phyloP scores from a whole-genome alignment of 371 early-diverging fungal species.

The Mucor irregularis region DNA sequence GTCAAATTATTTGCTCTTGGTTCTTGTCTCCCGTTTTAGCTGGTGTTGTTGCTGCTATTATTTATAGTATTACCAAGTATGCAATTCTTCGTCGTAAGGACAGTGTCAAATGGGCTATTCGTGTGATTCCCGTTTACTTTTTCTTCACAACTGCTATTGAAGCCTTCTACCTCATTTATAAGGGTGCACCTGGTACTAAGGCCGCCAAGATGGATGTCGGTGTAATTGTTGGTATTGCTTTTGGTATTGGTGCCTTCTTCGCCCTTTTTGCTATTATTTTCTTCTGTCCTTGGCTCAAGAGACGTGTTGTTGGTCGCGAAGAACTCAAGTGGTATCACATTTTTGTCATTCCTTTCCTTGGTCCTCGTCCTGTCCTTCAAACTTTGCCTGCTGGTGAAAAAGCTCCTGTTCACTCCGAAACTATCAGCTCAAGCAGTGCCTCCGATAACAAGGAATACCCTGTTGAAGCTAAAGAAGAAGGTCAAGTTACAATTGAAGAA shows the following conservation, averaged over 20 bases:
- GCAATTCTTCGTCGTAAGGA: constrained; percentile 61
- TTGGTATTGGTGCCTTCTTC: constrained; percentile 60
- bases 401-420: constrained; percentile 1
- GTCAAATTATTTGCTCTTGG: constrained; percentile 77
- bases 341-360: constrained; percentile 55
- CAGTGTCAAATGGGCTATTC: constrained; percentile 74
- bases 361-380: constrained; percentile 36
- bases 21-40: constrained; percentile 72
- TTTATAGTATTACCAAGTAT: constrained; percentile 67
- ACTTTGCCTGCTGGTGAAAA: constrained; percentile 1
- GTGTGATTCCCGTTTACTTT: constrained; percentile 78
- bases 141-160: constrained; percentile 70
- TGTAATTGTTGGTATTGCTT: constrained; percentile 58
- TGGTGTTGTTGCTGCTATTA: constrained; percentile 62
- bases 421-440: neutral
- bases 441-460: constrained; percentile 10
- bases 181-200: constrained; percentile 61
- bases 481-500: neutral
- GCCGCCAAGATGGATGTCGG: constrained; percentile 43
- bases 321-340: constrained; percentile 73
- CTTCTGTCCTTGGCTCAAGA: constrained; percentile 64
- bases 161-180: constrained; percentile 73
- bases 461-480: constrained; percentile 2
- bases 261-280: constrained; percentile 63
- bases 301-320: constrained; percentile 66